Base-by-base conservation (phyloP, 31 red algal genomes). In the Asparagopsis taxiformis region DNA sequence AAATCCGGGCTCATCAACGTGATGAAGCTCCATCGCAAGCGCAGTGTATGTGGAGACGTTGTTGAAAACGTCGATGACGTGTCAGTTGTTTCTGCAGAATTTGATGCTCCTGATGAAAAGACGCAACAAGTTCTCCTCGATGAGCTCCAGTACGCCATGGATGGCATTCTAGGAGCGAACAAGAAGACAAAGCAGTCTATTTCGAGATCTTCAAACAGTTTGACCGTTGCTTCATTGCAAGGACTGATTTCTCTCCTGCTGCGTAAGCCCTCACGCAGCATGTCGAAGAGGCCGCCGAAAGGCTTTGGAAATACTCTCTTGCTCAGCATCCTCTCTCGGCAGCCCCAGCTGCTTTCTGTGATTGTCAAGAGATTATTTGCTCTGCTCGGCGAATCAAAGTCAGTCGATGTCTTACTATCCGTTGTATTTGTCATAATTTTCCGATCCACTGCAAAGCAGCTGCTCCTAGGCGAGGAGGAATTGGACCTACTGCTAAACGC, bases 71-170 rank as follows among this genome's bases (percentile, higher is more conserved):
- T n/a, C n/a, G n/a, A n/a, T n/a, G n/a, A n/a, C n/a, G n/a, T n/a
- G n/a, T n/a, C n/a, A n/a, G n/a, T n/a, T n/a, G n/a, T n/a, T n/a
- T n/a, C n/a, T n/a, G n/a, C n/a, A n/a, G n/a, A n/a, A n/a, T n/a
- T n/a, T n/a, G n/a, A n/a, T n/a, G n/a, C n/a, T n/a, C n/a, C n/a
- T n/a, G 59, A 78, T 78, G 74, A 65, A 66, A 78, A 78, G 49
- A 51, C 32, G 36, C 34, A 49, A 22, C 74, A 61, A 24, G 38
- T 78, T 9, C 35, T 66, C 24, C 30, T 78, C 17, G 74, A 78
- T 50, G 74, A 78, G 48, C 59, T 78, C 46, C 74, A 78, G 33
- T 78, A 78, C 43, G 32, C 65, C 37, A 39, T 78, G 43, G 74
- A 78, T 66, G 74, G 74, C n/a, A 66, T 78, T 19, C 65, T 78